Evolutionary conservation across 257 asterid genomes (phyloP), one percentile per base, ranked within the genome.

Genomic region (Solanum pinnatisectum): DNA sequence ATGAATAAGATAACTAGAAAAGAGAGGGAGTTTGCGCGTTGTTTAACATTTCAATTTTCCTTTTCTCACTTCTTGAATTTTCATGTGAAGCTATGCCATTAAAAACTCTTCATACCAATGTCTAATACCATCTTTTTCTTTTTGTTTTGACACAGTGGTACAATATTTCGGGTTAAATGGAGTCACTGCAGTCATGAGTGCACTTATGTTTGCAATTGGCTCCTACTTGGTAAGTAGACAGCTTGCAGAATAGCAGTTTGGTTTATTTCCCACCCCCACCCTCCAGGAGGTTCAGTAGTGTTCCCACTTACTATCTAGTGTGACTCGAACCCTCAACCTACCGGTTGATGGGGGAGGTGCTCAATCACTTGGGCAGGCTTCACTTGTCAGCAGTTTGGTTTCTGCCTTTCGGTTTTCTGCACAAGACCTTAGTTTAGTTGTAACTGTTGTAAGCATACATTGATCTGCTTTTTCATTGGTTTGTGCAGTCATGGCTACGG

Each of bases 401-500:
- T 44, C n/a, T 79, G 1, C 40, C 40, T 79, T 2, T 0, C 1
- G 1, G 33, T 8, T 42, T 25, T 42, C 37, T 78, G 1, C 65
- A 25, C 39, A 44, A 42, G 22, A 78, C 36, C 60, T 78, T 42
- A 25, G 63, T 44, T 77, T 79, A 25, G 39, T 79, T 79, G 5
- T 25, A 8, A 42, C 37, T 78, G 1, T 14, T 78, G 84, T 78
- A 42, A 15, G 37, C 63, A 79, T 42, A 25, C 9, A 79, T 44
- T 25, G 37, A 79, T 79, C 36, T 27, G 37, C 65, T 44, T 60
- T 16, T 79, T 79, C 27, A 30, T 33, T 84, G 23, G 27, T 87
- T 25, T 84, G 71, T 91, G 93, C 95, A 96, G 99, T 90, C 98
- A 27, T 96, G 99, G 99, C 97, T 96, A 67, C 93, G 99, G 86